phyloP scores from a whole-genome alignment of 805 yeast species.

The Tanozyma kutaoensis region DNA sequence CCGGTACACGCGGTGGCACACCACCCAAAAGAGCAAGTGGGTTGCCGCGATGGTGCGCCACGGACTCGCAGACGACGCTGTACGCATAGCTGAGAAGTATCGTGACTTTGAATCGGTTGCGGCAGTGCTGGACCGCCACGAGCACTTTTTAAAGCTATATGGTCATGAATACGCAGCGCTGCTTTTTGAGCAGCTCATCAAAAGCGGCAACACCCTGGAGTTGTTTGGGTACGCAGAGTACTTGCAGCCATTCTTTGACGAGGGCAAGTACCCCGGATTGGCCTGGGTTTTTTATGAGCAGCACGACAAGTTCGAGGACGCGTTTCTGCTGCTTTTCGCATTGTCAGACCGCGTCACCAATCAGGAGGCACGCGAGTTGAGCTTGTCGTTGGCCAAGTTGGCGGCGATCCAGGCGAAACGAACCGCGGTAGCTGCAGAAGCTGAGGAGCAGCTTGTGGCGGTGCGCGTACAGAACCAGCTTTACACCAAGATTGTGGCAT shows the following conservation, averaged over 20 bases:
- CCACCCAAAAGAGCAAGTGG: conserved; percentile 34
- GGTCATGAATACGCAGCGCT: conserved; percentile 58
- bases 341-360: conserved; percentile 24
- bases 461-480: conserved; percentile 35
- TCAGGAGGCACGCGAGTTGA: conserved; percentile 35
- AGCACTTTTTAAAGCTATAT: conserved; percentile 42
- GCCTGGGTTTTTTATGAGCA: conserved; percentile 64
- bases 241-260: conserved; percentile 39
- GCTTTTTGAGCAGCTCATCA: conserved; percentile 46
- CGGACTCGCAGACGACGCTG: conserved; percentile 38
- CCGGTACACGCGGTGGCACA: conserved; percentile 22
- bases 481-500: conserved; percentile 8
- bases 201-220: conserved; percentile 36
- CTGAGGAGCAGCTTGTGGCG: conserved; percentile 36
- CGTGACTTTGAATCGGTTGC: conserved; percentile 55
- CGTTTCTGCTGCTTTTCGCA: conserved; percentile 32
- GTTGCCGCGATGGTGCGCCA: conserved; percentile 39
- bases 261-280: conserved; percentile 32
- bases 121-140: conserved; percentile 27
- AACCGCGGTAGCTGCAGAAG: conserved; percentile 7
- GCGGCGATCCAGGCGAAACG: conserved; percentile 36
- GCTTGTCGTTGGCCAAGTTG: conserved; percentile 62
- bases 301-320: conserved; percentile 34
- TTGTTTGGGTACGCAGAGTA: conserved; percentile 39
- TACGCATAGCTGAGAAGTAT: conserved; percentile 52